Conservation (phyloP, 768 basidiomycete genomes). For the Ramaria sp. region DNA sequence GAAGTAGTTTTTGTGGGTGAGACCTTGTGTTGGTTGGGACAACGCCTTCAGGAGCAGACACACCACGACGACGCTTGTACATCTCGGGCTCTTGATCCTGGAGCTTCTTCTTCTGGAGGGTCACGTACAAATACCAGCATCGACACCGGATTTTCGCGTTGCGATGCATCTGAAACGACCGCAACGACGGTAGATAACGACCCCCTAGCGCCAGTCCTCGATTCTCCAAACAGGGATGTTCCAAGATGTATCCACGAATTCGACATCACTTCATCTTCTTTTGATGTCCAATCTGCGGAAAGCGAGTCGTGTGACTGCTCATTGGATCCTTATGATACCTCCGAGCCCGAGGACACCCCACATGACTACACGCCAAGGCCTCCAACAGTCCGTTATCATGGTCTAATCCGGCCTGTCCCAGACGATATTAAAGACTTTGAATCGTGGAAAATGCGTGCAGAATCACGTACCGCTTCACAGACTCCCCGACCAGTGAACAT, state of each 20-base stretch:
- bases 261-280: conserved; percentile 24
- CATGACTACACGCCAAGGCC: background rate
- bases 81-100: background rate
- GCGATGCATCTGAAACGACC: conserved; percentile 7
- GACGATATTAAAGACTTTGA: conserved; percentile 7
- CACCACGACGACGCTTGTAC: background rate
- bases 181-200: conserved; percentile 9
- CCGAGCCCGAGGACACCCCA: background rate
- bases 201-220: conserved; percentile 6
- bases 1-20: conserved; percentile 58
- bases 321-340: background rate
- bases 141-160: conserved; percentile 3
- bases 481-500: too few relatives aligned
- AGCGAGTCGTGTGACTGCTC: background rate
- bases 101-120: background rate
- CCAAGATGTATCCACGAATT: conserved; percentile 45
- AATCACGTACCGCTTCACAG: background rate
- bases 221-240: conserved; percentile 10
- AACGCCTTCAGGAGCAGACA: conserved; percentile 11
- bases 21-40: conserved; percentile 60
- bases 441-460: conserved; percentile 3
- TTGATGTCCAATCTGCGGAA: conserved; percentile 21
- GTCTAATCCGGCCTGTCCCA: conserved; percentile 2
- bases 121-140: background rate
- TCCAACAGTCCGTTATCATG: background rate